Evolutionary conservation across 2,329 filamentous ascomycete species (phyloP), one percentile per base, ranked within the genome.

Genomic region (Trichothecium sympodiale): DNA sequence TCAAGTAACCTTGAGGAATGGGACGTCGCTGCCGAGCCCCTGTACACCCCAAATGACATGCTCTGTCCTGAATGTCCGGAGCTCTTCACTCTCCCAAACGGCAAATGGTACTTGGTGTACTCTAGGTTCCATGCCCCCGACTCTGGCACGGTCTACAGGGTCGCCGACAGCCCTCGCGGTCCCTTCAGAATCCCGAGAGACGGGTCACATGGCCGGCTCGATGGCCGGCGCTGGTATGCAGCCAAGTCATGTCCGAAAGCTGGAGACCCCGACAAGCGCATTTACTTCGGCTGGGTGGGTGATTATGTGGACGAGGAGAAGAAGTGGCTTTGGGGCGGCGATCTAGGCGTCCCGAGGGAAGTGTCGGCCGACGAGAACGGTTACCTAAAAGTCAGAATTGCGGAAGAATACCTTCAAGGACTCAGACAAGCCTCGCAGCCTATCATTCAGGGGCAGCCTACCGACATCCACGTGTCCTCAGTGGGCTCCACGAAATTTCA

Each of bases 301-400:
- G 55, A 59, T 37, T 51, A 51, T 36, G 48, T 41, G 4, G 50
- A 46, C 12, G 46, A 53, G 23, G 54, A 58, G 35, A 45, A 46
- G 8, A 56, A 56, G 44, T 59, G 55, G 55, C 46, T 57, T 3
- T 59, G 55, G 55, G 55, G 55, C 30, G 55, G 55, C n/a, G 53
- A 57, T 36, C 41, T 57, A 23, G 51, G 45, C 5, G 43, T 54
- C 10, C 53, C 51, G 8, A 44, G 55, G n/a, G 47, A 54, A 16
- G 43, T 57, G 17, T 52, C 43, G 31, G 49, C 50, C 5, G 51
- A 51, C 27, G 38, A 35, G 2, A 38, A 48, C 17, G 54, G 51
- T 2, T 38, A 43, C 29, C 37, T 58, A 33, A 36, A 43, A 4
- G 40, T 57, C 3, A 43, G 47, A 14, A 45, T 45, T 5, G 49